A percentile compares a stretch with the other conserved stretches of the same genome.
These are phyloP conservation scores for Taphrina deformans DNA, from an alignment of 1,139 yeast genomes.

Conservation along the genomic window DNA sequence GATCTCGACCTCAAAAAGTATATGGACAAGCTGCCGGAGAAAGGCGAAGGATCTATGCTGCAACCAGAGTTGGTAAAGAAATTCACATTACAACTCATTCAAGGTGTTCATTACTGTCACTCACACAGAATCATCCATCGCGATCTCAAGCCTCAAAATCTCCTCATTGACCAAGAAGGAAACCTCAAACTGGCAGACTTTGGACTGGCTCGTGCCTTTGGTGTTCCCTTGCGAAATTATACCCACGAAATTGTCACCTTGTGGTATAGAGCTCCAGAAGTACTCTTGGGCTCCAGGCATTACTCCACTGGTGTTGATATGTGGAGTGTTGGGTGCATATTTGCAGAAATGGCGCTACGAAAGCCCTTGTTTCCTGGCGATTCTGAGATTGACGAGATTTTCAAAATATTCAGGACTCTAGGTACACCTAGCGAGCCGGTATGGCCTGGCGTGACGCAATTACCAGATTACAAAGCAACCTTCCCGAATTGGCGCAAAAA, in stretches of 20 bases:
- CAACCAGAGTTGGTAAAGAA: conserved; percentile 73
- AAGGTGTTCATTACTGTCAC: conserved; percentile 94
- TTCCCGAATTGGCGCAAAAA: conserved; percentile 88
- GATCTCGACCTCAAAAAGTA: conserved; percentile 93
- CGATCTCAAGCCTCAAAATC: conserved; percentile 93
- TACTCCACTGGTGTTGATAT: conserved; percentile 97
- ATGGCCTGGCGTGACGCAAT: conserved; percentile 94
- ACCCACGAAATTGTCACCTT: conserved; percentile 89
- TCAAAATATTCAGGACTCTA: conserved; percentile 84
- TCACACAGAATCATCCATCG: conserved; percentile 92
- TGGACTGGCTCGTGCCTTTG: conserved; percentile 92
- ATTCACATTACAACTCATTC: conserved; percentile 87
- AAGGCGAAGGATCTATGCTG: conserved; percentile 67
- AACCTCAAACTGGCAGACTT: conserved; percentile 93
- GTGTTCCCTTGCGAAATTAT: conserved; percentile 95
- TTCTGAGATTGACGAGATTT: conserved; percentile 95
- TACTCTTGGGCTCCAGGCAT: conserved; percentile 91
- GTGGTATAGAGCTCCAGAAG: conserved; percentile 98
- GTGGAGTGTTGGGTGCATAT: conserved; percentile 98
- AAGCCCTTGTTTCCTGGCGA: conserved; percentile 97
- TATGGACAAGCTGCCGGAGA: conserved; percentile 93
- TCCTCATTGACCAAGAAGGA: conserved; percentile 91
- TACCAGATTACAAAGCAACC: conserved; percentile 93
- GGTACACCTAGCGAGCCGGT: conserved; percentile 93
- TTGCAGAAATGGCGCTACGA: conserved; percentile 97